A percentile compares a stretch with the other conserved stretches of the same genome.
Evolutionary conservation across 2,329 filamentous ascomycete species (phyloP).

Genomic region (Xylariomycetidae sp.): DNA sequence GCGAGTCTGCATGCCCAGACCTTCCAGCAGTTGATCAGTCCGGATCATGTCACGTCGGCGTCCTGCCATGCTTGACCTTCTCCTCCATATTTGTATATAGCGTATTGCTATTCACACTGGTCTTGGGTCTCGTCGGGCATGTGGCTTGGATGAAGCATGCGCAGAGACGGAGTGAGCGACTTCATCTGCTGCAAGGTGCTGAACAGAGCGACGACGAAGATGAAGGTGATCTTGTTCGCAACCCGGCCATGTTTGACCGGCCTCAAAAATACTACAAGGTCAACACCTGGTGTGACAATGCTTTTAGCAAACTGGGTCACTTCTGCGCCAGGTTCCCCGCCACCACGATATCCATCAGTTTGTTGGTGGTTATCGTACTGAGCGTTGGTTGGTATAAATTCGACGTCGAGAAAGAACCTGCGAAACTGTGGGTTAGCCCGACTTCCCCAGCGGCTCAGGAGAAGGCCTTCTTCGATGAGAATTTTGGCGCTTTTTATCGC

Average conservation of each 20-base stretch:
- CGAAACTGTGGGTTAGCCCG: slow-evolving; percentile 93
- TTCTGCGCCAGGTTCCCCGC: slow-evolving; percentile 77
- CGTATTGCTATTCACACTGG: slow-evolving; percentile 63
- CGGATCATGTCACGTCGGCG: slow-evolving; percentile 74
- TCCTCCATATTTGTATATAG: slow-evolving; percentile 84
- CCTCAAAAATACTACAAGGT: slow-evolving; percentile 76
- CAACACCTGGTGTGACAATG: slow-evolving; percentile 75
- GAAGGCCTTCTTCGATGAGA: slow-evolving; percentile 87
- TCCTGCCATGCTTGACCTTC: slow-evolving; percentile 90
- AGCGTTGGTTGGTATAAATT: slow-evolving; percentile 88
- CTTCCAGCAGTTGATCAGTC: slow-evolving; percentile 70
- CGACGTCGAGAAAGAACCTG: slow-evolving; percentile 84
- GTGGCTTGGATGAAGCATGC: slow-evolving; percentile 71
- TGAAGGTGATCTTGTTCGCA: slow-evolving; percentile 78
- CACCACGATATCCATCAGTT: slow-evolving; percentile 71
- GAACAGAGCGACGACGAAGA: slow-evolving; percentile 88
- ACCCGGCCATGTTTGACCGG: slow-evolving; percentile 70
- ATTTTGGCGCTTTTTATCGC: slow-evolving; percentile 94
- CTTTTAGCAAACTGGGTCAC: slow-evolving; percentile 77
- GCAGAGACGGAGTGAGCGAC: slow-evolving; percentile 70
- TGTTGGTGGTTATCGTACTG: slow-evolving; percentile 72
- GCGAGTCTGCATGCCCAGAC: slow-evolving; percentile 76
- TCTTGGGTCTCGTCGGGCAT: slow-evolving; percentile 66
- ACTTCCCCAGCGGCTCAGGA: slow-evolving; percentile 86
- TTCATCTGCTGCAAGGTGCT: slow-evolving; percentile 82